Percentiles rank a stretch among this genome's conserved stretches.
Conservation (phyloP, 1,284 basidiomycete genomes). For the Ceratobasidium sp. region DNA sequence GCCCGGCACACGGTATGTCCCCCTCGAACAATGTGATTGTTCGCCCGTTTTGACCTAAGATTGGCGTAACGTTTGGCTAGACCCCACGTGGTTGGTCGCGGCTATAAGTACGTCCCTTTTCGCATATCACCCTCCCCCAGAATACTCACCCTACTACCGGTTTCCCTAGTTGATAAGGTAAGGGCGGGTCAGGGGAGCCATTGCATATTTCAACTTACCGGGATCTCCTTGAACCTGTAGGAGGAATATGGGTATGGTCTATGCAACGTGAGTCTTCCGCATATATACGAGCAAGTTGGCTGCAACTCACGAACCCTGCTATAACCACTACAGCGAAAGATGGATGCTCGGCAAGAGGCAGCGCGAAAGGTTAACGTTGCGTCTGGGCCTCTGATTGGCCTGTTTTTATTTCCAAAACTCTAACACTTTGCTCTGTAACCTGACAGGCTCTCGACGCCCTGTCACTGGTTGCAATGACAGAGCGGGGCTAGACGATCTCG, state of each 20-base stretch:
- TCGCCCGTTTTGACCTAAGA: conserved; percentile 43
- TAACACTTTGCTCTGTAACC: conserved; percentile 20
- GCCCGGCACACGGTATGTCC: conserved; percentile 39
- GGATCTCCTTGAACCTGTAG: conserved; percentile 13
- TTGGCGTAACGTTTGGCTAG: conserved; percentile 43
- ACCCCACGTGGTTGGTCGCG: conserved; percentile 42
- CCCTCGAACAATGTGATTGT: conserved; percentile 8
- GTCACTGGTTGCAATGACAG: conserved; percentile 26
- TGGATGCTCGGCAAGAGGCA: conserved; percentile 42
- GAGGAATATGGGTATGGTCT: conserved; percentile 41
- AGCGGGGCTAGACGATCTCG: background rate
- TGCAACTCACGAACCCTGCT: background rate
- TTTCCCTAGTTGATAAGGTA: conserved; percentile 44
- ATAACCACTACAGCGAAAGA: conserved; percentile 15
- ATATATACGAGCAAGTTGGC: background rate
- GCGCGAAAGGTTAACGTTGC: conserved; percentile 33
- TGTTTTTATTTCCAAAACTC: conserved; percentile 15
- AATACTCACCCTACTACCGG: conserved; percentile 25
- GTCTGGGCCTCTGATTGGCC: background rate
- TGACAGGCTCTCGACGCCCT: conserved; percentile 34
- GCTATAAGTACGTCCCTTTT: conserved; percentile 36
- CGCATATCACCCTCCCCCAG: conserved; percentile 7
- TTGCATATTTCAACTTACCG: conserved; percentile 35
- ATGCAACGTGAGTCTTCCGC: conserved; percentile 28
- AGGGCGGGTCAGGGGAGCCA: conserved; percentile 7